Conservation (phyloP, 495 filamentous ascomycete genomes). For the Barbatosphaeria neglecta region DNA sequence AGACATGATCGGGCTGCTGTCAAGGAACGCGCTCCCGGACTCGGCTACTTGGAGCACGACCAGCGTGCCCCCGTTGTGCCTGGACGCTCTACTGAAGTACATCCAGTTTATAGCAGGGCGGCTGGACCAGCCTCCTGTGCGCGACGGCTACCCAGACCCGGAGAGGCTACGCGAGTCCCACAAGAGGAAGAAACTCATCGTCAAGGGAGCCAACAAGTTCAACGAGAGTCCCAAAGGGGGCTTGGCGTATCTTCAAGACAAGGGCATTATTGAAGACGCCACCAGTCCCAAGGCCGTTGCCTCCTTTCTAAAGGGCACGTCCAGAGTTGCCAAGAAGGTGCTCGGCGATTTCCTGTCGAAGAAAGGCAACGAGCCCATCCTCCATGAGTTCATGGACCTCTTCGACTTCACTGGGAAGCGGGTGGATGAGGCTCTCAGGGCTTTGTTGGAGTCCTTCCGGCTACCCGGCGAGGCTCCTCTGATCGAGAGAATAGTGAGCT, state of each 20-base stretch:
- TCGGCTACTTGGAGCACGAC: conserved; percentile 99
- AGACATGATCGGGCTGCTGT: conserved; percentile 86
- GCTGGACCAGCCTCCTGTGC: conserved; percentile 54
- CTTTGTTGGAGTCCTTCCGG: conserved; percentile 84
- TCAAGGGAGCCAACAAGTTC: conserved; percentile 81
- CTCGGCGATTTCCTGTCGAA: conserved; percentile 92
- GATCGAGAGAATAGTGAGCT: conserved; percentile 84
- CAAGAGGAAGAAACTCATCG: conserved; percentile 71
- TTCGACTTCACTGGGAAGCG: conserved; percentile 81
- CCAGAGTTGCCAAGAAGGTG: conserved; percentile 76
- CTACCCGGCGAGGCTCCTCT: conserved; percentile 84
- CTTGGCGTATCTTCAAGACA: conserved; percentile 69
- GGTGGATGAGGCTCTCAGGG: conserved; percentile 79
- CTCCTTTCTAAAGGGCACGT: conserved; percentile 72
- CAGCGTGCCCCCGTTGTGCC: conserved; percentile 88
- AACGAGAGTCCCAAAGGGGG: conserved; percentile 90
- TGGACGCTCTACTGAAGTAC: conserved; percentile 84
- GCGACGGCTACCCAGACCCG: conserved; percentile 57
- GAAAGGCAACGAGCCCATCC: conserved; percentile 65
- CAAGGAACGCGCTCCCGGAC: conserved; percentile 90
- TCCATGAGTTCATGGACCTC: conserved; percentile 70
- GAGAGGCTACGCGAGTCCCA: conserved; percentile 55
- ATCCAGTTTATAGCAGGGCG: conserved; percentile 85
- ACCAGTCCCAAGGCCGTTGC: conserved; percentile 65
- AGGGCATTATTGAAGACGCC: conserved; percentile 70